Conservation (phyloP, 2,329 filamentous ascomycete genomes). For the Alternaria gansuensis region DNA sequence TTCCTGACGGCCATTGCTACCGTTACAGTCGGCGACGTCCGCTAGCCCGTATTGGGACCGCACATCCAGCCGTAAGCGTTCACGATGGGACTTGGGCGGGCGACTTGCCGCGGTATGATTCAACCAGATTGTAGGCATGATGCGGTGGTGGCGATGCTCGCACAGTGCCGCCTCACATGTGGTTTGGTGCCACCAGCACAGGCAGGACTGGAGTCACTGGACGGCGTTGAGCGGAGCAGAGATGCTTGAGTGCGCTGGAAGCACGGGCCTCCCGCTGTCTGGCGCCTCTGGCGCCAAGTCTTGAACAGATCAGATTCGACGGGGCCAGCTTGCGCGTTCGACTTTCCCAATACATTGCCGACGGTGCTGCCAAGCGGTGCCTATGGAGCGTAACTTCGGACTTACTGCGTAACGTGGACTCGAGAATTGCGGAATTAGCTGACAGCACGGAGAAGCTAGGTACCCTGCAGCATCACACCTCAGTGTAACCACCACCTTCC, state of each 20-base stretch:
- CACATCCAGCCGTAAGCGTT: conserved; percentile 25
- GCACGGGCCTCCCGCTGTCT: conserved; percentile 24
- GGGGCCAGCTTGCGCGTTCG: background rate
- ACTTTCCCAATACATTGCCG: background rate
- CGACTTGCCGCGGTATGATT: conserved; percentile 34
- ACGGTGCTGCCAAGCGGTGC: background rate
- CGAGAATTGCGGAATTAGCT: conserved; percentile 15
- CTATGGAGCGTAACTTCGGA: background rate
- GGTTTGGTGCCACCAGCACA: conserved; percentile 21
- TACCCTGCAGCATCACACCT: conserved; percentile 29
- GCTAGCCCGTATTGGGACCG: conserved; percentile 34
- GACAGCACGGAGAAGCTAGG: conserved; percentile 24
- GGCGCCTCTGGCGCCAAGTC: conserved; percentile 19
- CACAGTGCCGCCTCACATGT: conserved; percentile 4
- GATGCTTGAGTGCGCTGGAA: conserved; percentile 13
- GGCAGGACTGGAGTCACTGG: conserved; percentile 1
- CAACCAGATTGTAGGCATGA: conserved; percentile 38
- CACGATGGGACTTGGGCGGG: conserved; percentile 25
- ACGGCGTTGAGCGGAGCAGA: conserved; percentile 11
- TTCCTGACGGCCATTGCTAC: conserved; percentile 44
- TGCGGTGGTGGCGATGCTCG: conserved; percentile 23
- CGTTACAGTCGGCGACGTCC: conserved; percentile 41
- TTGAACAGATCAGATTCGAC: conserved; percentile 1
- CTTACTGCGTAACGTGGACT: conserved; percentile 10
- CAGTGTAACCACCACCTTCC: conserved; percentile 37